phyloP scores from a whole-genome alignment of 1,284 basidiomycete species.

The Phylloboletellus chloephorus region DNA sequence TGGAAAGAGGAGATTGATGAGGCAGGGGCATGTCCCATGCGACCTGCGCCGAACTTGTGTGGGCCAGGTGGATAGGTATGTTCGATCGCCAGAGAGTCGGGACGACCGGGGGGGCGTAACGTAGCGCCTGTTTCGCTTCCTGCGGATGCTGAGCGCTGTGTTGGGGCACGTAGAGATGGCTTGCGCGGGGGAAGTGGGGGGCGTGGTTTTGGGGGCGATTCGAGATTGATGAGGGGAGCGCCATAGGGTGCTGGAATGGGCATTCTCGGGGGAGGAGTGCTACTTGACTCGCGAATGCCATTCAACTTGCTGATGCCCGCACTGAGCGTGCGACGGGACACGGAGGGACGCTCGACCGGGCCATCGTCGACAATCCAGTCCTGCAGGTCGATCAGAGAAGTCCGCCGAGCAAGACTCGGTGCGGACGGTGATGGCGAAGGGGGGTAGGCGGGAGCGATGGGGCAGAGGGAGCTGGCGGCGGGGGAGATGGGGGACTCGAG shows the following conservation, averaged over 20 bases:
- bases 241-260: conserved; percentile 1
- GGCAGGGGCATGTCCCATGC: conserved; percentile 48
- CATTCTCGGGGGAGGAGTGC: conserved; percentile 20
- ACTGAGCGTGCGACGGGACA: conserved; percentile 15
- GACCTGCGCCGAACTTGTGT: conserved; percentile 32
- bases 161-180: conserved; percentile 38
- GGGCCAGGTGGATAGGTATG: conserved; percentile 50
- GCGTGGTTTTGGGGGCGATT: conserved; percentile 38
- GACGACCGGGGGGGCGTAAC: conserved; percentile 33
- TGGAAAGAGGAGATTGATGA: conserved; percentile 78
- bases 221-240: conserved; percentile 52
- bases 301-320: conserved; percentile 21
- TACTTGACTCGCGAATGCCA: conserved; percentile 24
- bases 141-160: conserved; percentile 25
- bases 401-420: conserved; percentile 48
- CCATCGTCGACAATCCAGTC: conserved; percentile 72
- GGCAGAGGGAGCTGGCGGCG: conserved; percentile 33
- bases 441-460: conserved; percentile 28
- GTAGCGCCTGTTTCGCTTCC: conserved; percentile 16
- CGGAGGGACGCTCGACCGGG: conserved; percentile 29
- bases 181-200: conserved; percentile 66
- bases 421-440: conserved; percentile 54
- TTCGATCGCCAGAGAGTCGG: conserved; percentile 46
- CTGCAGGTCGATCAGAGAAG: conserved; percentile 65
- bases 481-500: conserved; percentile 47